Conservation (phyloP, 2,329 filamentous ascomycete genomes). For the Xylariaceae sp. region DNA sequence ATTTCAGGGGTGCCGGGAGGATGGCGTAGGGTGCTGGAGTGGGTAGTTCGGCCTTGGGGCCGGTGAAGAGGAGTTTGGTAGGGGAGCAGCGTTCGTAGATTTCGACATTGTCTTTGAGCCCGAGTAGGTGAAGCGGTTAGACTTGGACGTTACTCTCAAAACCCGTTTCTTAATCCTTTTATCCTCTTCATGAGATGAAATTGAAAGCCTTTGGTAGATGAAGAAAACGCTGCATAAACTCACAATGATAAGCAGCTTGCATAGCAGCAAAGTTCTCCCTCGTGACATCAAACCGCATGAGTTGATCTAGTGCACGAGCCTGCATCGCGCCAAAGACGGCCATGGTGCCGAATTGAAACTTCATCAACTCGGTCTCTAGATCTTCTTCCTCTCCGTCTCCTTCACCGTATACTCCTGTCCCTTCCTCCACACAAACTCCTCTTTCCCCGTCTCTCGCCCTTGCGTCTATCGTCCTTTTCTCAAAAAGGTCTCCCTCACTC, state of each 20-base stretch:
- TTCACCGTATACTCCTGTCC: no score
- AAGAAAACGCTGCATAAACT: slow-evolving; percentile 12
- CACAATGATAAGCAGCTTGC: slow-evolving; percentile 30
- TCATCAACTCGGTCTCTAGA: not conserved
- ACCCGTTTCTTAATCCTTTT: no score
- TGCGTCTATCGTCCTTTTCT: no score
- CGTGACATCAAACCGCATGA: slow-evolving; percentile 18
- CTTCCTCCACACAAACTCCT: no score
- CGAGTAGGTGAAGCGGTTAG: no score
- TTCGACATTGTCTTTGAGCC: slow-evolving; percentile 27
- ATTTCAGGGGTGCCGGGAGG: slow-evolving; percentile 16
- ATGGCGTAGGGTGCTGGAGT: slow-evolving; percentile 6
- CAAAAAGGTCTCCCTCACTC: no score
- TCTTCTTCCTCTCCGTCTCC: not conserved
- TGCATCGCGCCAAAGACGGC: slow-evolving; percentile 1
- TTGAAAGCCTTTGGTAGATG: not conserved
- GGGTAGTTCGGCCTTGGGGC: slow-evolving; percentile 10
- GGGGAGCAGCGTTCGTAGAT: slow-evolving; percentile 27
- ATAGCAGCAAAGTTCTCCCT: slow-evolving; percentile 20
- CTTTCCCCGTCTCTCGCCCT: no score
- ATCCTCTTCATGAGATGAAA: not conserved
- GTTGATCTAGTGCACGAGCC: slow-evolving; percentile 5
- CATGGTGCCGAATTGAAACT: not conserved
- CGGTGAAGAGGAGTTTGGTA: slow-evolving; percentile 11
- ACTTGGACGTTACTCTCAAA: no score